phyloP scores from a whole-genome alignment of 2,329 filamentous ascomycete species.

The Allantophomopsis cytisporea region DNA sequence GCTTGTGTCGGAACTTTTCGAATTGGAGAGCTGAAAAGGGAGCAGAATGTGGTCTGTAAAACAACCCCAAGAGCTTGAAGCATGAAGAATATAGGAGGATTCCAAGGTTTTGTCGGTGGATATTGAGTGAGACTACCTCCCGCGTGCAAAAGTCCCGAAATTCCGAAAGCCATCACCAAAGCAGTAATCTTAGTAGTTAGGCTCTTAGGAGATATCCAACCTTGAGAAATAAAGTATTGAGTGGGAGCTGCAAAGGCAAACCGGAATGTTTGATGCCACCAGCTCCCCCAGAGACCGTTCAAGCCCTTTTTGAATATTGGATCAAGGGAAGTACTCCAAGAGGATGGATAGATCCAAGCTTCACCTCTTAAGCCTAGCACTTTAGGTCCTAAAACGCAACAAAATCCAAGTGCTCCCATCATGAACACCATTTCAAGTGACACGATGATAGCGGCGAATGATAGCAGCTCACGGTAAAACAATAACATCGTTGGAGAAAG shows the following conservation, averaged over 20 bases:
- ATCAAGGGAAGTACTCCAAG: slow-evolving; percentile 34
- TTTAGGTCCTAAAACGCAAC: slow-evolving; percentile 30
- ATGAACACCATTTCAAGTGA: slow-evolving; percentile 49
- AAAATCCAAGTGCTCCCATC: slow-evolving; percentile 42
- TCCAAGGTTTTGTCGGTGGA: slow-evolving; percentile 33
- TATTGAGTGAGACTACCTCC: slow-evolving; percentile 54
- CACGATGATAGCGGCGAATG: slow-evolving; percentile 38
- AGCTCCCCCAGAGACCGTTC: slow-evolving; percentile 68
- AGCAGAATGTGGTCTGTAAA: slow-evolving; percentile 34
- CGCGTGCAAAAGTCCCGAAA: slow-evolving; percentile 58
- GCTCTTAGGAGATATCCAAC: slow-evolving; percentile 23
- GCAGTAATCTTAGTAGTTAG: slow-evolving; percentile 20
- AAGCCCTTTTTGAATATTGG: slow-evolving; percentile 56
- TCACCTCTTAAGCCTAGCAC: slow-evolving; percentile 45
- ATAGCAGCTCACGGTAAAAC: slow-evolving; percentile 41
- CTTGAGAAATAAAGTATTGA: slow-evolving; percentile 26
- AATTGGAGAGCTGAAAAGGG: slow-evolving; percentile 19
- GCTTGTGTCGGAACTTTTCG: slow-evolving; percentile 27
- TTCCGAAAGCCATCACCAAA: slow-evolving; percentile 41
- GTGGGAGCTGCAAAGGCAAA: slow-evolving; percentile 52
- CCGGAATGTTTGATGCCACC: slow-evolving; percentile 89
- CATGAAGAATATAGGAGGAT: slow-evolving; percentile 56
- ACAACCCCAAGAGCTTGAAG: slow-evolving; percentile 54
- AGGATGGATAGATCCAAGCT: slow-evolving; percentile 46
- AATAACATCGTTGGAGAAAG: slow-evolving; percentile 32